These are phyloP conservation scores for Fusarium fujikuroi DNA, from an alignment of 2,329 filamentous ascomycete genomes.

Conservation along the genomic window DNA sequence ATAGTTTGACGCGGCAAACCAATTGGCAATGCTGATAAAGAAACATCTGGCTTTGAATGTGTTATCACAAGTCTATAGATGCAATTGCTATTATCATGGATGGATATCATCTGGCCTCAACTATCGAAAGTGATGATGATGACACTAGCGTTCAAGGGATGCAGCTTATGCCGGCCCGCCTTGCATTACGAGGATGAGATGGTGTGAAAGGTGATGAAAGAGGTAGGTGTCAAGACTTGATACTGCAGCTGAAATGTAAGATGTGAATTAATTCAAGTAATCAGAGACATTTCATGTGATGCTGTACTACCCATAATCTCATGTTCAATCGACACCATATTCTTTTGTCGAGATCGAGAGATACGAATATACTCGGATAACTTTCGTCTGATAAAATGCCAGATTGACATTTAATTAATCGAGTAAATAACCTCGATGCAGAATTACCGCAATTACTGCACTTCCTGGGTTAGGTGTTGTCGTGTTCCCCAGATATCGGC, in stretches of 20 bases:
- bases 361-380: background rate
- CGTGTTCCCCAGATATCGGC: constrained; percentile 25
- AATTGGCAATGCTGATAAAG: background rate
- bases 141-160: constrained; percentile 1
- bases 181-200: constrained; percentile 24
- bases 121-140: background rate
- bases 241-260: constrained; percentile 16
- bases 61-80: background rate
- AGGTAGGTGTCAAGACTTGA: constrained; percentile 25
- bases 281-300: background rate
- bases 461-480: constrained; percentile 12
- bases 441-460: background rate
- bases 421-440: background rate
- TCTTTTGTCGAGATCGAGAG: background rate
- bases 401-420: background rate
- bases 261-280: background rate
- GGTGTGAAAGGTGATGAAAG: constrained; percentile 25
- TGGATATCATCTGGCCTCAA: background rate
- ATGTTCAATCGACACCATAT: background rate
- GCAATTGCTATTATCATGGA: background rate
- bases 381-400: background rate
- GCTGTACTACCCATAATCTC: background rate
- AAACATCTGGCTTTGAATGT: accelerated
- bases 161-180: constrained; percentile 29
- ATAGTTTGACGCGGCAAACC: background rate